These are phyloP conservation scores for Candida dajiaensis DNA, from an alignment of 805 yeast species.

Conservation along the genomic window DNA sequence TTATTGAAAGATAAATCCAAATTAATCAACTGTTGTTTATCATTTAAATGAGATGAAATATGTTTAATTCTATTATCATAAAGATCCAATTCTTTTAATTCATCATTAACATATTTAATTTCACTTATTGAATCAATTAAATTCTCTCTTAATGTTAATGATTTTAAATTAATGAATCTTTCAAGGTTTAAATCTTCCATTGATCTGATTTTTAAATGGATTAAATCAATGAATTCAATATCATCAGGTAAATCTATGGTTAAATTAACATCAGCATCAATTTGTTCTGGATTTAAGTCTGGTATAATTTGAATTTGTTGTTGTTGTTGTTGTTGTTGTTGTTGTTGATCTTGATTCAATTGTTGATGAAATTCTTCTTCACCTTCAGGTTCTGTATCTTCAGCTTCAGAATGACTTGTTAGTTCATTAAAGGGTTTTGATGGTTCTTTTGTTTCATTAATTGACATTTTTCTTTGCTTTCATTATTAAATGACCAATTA, in stretches of 20 bases:
- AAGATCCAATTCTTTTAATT: slow-evolving; percentile 73
- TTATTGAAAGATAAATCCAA: slow-evolving; percentile 89
- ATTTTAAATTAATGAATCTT: slow-evolving; percentile 51
- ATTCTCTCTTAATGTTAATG: slow-evolving; percentile 78
- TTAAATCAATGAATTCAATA: slow-evolving; percentile 53
- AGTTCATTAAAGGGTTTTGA: too few species aligned
- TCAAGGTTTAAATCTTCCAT: slow-evolving; percentile 54
- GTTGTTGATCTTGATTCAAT: slow-evolving; percentile 1
- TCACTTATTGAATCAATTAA: slow-evolving; percentile 68
- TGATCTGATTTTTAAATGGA: slow-evolving; percentile 63
- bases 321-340: slow-evolving; percentile 2
- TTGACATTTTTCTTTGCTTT: background rate
- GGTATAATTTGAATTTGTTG: slow-evolving; percentile 21
- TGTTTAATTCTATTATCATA: slow-evolving; percentile 91
- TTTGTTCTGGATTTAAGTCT: slow-evolving; percentile 38
- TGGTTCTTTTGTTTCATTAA: background rate
- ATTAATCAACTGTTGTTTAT: slow-evolving; percentile 46
- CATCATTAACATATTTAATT: slow-evolving; percentile 52
- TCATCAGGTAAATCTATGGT: slow-evolving; percentile 51
- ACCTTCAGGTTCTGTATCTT: slow-evolving; percentile 18
- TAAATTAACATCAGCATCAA: slow-evolving; percentile 66
- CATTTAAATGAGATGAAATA: slow-evolving; percentile 64
- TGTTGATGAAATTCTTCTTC: slow-evolving; percentile 4
- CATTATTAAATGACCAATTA: too few species aligned
- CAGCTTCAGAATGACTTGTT: slow-evolving; percentile 19